A percentile compares a stretch with the other conserved stretches of the same genome.
These are phyloP conservation scores for Retiboletus fuscus DNA, from an alignment of 1,284 basidiomycete species.

Conservation along the genomic window DNA sequence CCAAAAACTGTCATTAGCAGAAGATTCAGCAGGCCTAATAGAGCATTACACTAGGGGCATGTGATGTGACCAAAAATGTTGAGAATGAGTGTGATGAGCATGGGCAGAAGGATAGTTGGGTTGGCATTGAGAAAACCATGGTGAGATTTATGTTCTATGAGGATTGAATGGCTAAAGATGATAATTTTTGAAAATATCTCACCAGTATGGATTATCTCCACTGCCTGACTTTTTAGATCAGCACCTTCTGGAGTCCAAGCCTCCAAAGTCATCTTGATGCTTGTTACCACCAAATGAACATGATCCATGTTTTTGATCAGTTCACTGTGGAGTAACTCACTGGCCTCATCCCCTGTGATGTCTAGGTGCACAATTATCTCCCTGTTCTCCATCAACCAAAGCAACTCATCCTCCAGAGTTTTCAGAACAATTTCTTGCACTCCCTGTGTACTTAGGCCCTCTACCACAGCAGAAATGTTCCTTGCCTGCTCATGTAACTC, in stretches of 20 bases:
- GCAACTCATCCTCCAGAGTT: neutral
- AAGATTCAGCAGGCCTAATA: neutral
- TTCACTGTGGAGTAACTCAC: neutral
- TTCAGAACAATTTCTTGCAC: neutral
- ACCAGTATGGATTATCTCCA: neutral
- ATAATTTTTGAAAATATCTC: neutral
- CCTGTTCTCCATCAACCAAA: neutral
- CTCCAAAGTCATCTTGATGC: neutral
- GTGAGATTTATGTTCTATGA: neutral
- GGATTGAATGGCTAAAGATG: neutral
- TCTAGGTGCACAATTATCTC: neutral
- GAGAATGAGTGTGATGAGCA: constrained; percentile 8
- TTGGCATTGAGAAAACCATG: neutral
- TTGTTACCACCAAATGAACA: neutral
- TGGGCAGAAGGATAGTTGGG: constrained; percentile 1
- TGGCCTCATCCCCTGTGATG: neutral
- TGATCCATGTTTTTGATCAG: neutral
- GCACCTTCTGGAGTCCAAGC: neutral
- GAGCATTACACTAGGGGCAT: constrained; percentile 2
- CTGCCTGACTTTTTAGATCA: neutral
- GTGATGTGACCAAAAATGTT: neutral
- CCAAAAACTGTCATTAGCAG: neutral
- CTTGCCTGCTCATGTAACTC: too few species aligned
- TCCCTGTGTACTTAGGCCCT: too few species aligned
- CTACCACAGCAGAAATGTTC: too few species aligned